phyloP scores from a whole-genome alignment of 148 eudicot species.

The Silene conica region DNA sequence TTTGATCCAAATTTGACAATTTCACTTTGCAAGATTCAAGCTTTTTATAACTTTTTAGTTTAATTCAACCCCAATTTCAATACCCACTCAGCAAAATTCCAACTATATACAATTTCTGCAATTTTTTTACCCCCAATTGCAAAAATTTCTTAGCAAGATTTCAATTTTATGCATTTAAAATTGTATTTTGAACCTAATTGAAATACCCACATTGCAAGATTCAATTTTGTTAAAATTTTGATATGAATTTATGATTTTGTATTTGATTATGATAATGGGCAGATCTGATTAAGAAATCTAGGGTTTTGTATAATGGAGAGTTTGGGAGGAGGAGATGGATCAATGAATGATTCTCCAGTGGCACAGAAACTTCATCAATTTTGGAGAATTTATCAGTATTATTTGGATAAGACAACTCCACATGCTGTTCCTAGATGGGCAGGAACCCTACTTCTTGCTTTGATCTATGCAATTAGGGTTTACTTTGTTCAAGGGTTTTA shows the following conservation, averaged over 20 bases:
- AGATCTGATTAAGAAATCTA: constrained; percentile 32
- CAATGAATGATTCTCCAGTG: constrained; percentile 33
- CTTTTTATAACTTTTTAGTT: background rate
- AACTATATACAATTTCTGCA: background rate
- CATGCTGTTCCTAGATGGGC: constrained; percentile 72
- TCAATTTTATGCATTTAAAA: background rate
- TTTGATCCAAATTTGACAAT: background rate
- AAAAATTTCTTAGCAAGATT: background rate
- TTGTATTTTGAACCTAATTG: background rate
- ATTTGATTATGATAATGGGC: constrained; percentile 12
- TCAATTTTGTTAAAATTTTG: background rate
- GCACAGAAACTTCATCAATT: constrained; percentile 37
- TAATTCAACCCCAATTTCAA: background rate
- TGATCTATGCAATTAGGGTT: constrained; percentile 51
- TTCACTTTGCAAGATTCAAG: constrained; percentile 8
- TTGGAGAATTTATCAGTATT: constrained; percentile 55
- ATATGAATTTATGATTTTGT: background rate
- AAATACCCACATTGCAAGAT: constrained; percentile 19
- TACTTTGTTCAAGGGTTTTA: constrained; percentile 72
- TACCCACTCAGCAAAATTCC: constrained; percentile 15
- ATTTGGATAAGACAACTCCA: constrained; percentile 70
- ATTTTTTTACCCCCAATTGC: background rate
- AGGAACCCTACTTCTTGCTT: constrained; percentile 44
- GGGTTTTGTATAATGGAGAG: constrained; percentile 51
- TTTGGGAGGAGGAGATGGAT: constrained; percentile 32